phyloP scores from a whole-genome alignment of 1,284 basidiomycete genomes.

The Fomitopsis pinicola region DNA sequence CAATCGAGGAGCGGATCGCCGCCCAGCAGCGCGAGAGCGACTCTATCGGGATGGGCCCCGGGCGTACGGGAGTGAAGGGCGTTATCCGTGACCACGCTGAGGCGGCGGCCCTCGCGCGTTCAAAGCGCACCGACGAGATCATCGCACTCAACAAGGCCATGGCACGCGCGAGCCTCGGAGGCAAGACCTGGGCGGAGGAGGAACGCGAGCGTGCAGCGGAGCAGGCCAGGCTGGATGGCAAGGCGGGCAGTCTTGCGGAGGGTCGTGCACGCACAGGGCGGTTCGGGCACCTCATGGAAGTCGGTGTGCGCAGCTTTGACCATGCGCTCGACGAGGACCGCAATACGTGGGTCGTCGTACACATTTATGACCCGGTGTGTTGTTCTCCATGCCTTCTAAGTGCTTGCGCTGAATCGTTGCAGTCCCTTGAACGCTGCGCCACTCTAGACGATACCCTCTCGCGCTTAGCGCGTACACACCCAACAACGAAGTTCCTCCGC shows the following conservation, averaged over 20 bases:
- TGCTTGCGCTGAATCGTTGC: background rate
- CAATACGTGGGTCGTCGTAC: constrained; percentile 74
- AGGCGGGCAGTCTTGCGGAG: constrained; percentile 31
- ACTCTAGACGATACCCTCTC: constrained; percentile 65
- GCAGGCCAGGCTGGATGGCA: constrained; percentile 23
- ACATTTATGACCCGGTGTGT: constrained; percentile 79
- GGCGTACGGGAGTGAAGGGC: constrained; percentile 80
- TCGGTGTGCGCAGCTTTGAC: constrained; percentile 71
- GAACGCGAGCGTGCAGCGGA: constrained; percentile 47
- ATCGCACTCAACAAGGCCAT: constrained; percentile 48
- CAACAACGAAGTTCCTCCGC: constrained; percentile 76
- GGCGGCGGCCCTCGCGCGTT: constrained; percentile 48
- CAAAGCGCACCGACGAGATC: constrained; percentile 45
- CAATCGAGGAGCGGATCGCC: constrained; percentile 22
- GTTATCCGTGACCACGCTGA: constrained; percentile 77
- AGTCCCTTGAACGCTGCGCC: constrained; percentile 76
- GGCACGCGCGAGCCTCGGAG: constrained; percentile 59
- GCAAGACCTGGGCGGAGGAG: constrained; percentile 69
- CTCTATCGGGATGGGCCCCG: constrained; percentile 79
- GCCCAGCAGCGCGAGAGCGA: constrained; percentile 26
- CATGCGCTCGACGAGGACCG: constrained; percentile 73
- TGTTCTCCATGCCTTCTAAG: background rate
- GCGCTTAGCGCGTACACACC: constrained; percentile 63
- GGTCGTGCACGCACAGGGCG: constrained; percentile 46
- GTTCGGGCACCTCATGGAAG: constrained; percentile 81